These are phyloP conservation scores for Coniella lustricola DNA, from an alignment of 2,329 filamentous ascomycete genomes.

Conservation along the genomic window DNA sequence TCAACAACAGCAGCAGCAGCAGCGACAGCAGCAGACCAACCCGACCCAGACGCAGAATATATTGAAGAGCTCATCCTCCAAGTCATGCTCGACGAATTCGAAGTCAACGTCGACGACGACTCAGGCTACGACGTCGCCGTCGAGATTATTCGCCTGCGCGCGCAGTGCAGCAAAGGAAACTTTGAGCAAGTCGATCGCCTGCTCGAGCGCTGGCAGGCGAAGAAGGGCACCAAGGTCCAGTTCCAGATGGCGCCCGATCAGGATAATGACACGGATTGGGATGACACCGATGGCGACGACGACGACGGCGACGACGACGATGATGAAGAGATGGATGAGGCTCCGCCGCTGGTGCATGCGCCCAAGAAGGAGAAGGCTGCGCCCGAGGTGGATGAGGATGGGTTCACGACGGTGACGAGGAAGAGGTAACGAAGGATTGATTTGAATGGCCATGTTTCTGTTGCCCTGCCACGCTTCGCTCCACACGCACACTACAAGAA, in stretches of 20 bases:
- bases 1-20: constrained; percentile 20
- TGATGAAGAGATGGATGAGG: constrained; percentile 60
- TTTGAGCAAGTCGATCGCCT: constrained; percentile 59
- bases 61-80: constrained; percentile 80
- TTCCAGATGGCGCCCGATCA: constrained; percentile 49
- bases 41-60: constrained; percentile 65
- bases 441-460: too few species aligned
- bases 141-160: constrained; percentile 62
- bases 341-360: constrained; percentile 50
- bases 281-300: constrained; percentile 45
- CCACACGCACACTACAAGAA: neutral
- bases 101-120: constrained; percentile 86
- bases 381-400: constrained; percentile 73
- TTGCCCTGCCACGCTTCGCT: too few species aligned
- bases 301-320: constrained; percentile 51
- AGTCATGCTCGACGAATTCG: constrained; percentile 93
- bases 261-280: constrained; percentile 55
- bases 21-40: constrained; percentile 20
- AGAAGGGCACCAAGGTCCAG: constrained; percentile 51
- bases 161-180: constrained; percentile 57
- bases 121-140: constrained; percentile 67
- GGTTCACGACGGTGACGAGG: constrained; percentile 68
- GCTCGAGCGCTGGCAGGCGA: constrained; percentile 55
- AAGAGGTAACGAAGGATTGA: constrained; percentile 59
- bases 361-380: constrained; percentile 54